Evolutionary conservation across 2,329 filamentous ascomycete genomes (phyloP), one percentile per base, ranked within the genome.

Genomic region (Teratosphaeriaceae sp.): DNA sequence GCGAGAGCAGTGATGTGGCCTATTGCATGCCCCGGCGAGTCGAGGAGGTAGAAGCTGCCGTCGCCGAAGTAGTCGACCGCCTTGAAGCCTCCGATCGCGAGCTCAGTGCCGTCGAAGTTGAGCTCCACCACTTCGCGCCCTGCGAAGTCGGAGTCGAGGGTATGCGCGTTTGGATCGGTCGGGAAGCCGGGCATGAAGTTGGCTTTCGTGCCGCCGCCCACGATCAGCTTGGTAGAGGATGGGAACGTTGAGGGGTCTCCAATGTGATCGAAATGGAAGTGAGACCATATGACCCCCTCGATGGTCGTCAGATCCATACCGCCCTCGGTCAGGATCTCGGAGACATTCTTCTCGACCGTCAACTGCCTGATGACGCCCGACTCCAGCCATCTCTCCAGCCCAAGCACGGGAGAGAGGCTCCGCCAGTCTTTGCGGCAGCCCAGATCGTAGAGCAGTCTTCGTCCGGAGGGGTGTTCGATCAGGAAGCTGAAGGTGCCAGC

Each of bases 31-130:
- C 75, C 74, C 0, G 72, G 71, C 3, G 66, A 62, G 47, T 72
- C 57, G 20, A 77, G 59, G 3, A 77, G 58, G 49, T 74, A 76
- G 44, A 78, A 72, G 16, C 60, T 67, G 1, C 73, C 73, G 50
- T 78, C 74, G 2, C 66, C 65, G 42, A 76, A 78, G 50, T 67
- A 76, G 50, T 78, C 74, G 19, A 60, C 51, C 2, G 69, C 69
- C 21, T 56, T 47, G 44, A 71, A 70, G 6, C 57, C 50, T 2
- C 66, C 69, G 22, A 72, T 65, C 26, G 59, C 54, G 11, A 65
- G 33, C 8, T 29, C 45, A 15, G 55, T 48, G 12, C 38, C 40
- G 36, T 59, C 57, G 19, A 64, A 61, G 19, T 43, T 29, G 12
- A 61, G 45, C 35, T 59, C 56, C 4, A 29, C 40, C 2, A 67